Percentiles rank a stretch among this genome's conserved stretches.
Conservation (phyloP, 2,329 filamentous ascomycete species). For the Cladophialophora chaetospira region DNA sequence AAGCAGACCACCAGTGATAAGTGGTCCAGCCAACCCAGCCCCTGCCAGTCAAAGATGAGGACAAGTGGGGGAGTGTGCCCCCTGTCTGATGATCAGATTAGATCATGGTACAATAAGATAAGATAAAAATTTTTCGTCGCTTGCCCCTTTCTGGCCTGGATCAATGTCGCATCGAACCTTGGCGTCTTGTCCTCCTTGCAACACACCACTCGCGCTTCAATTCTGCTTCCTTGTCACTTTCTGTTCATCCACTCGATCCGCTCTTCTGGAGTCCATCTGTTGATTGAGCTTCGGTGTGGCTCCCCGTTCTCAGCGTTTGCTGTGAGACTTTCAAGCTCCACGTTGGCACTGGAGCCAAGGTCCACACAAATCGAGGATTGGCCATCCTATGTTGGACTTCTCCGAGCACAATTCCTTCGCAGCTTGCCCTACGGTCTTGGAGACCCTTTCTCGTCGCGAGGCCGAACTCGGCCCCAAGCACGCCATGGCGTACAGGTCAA, state of each 20-base stretch:
- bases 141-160: background rate
- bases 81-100: conserved; percentile 1
- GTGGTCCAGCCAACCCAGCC: background rate
- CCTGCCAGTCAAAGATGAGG: background rate
- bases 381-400: no score
- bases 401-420: no score
- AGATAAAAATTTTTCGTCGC: conserved; percentile 9
- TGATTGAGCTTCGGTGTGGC: no score
- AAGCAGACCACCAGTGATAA: no score
- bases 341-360: no score
- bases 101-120: conserved; percentile 1
- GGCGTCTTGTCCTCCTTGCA: conserved; percentile 1
- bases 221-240: background rate
- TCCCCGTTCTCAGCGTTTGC: no score
- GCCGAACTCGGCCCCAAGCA: background rate
- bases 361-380: no score
- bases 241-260: background rate
- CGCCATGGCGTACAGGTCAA: background rate
- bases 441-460: no score
- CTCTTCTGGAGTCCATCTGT: no score
- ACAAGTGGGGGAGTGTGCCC: background rate
- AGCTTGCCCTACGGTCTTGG: no score
- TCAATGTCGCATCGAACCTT: conserved; percentile 1
- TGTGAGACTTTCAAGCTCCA: no score
- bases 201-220: background rate